Conservation (phyloP, 2,329 filamentous ascomycete genomes). For the Alternaria brassicae region DNA sequence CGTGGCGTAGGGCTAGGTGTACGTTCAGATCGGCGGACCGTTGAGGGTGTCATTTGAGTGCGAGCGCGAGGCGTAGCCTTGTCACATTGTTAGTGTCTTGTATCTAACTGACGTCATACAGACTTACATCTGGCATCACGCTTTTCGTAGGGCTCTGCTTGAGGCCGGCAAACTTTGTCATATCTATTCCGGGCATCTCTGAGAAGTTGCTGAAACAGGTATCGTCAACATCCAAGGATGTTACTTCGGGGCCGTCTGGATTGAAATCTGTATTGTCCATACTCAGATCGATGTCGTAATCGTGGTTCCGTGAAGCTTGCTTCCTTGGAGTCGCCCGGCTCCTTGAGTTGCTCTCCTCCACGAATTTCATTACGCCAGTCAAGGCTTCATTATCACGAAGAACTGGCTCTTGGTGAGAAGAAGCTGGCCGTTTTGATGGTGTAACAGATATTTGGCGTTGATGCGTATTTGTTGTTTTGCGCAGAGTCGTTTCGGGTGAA, state of each 20-base stretch:
- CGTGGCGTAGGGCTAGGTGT: slow-evolving; percentile 63
- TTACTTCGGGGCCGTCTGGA: slow-evolving; percentile 39
- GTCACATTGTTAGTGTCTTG: slow-evolving; percentile 10
- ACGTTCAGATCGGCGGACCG: slow-evolving; percentile 53
- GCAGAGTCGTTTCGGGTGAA: slow-evolving; percentile 28
- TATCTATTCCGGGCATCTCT: slow-evolving; percentile 75
- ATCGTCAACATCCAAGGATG: slow-evolving; percentile 63
- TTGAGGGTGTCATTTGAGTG: slow-evolving; percentile 58
- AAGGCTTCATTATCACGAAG: slow-evolving; percentile 51
- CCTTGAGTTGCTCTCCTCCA: slow-evolving; percentile 39
- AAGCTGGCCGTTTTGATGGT: slow-evolving; percentile 29
- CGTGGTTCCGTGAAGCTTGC: slow-evolving; percentile 30
- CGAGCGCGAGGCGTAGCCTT: slow-evolving; percentile 47
- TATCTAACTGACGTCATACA: neutral
- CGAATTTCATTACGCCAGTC: slow-evolving; percentile 46
- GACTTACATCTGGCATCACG: slow-evolving; percentile 26
- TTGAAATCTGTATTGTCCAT: slow-evolving; percentile 44
- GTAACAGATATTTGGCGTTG: slow-evolving; percentile 24
- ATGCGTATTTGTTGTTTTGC: slow-evolving; percentile 20
- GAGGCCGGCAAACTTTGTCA: slow-evolving; percentile 81
- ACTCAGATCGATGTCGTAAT: slow-evolving; percentile 30
- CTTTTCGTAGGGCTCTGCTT: slow-evolving; percentile 63
- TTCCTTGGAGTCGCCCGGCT: slow-evolving; percentile 30
- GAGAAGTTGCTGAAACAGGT: slow-evolving; percentile 88
- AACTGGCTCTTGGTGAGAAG: slow-evolving; percentile 28